Base-by-base conservation (phyloP, 306 rosid species). In the Canavalia gladiata region DNA sequence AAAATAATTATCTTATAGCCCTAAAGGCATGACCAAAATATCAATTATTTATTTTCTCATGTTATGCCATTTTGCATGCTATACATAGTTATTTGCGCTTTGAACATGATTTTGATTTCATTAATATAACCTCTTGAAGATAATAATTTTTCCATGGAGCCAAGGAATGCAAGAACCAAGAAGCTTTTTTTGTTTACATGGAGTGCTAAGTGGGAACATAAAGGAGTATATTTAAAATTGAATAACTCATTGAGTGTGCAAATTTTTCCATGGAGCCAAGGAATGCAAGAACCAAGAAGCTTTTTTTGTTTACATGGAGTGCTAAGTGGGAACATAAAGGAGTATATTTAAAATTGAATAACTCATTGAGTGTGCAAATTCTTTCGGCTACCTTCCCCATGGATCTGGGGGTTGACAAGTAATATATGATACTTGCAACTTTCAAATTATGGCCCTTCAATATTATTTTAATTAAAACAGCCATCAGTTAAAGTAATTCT, bases 401-500 rank as follows among this genome's bases (percentile, higher is more conserved):
- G 66, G 65, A 47, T 69, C 76, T 18, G 41, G 52, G 29, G 52
- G 63, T 76, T 65, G 29, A 57, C 68, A 60, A 41, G 56, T 65
- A 29, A 73, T 74, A 78, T 8, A 18, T 66, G 33, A 68, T 31
- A 68, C 73, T 43, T 11, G 33, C 28, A 60, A 68, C 8, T 68
- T 43, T 39, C 56, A 52, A 51, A 52, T 67, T 33, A 62, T 29
- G 47, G 42, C 11, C 57, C 49, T 64, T 46, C 30, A 2, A 18
- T 71, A 46, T 13, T 60, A 18, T 35, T 34, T 25, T 39, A 39
- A 50, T 41, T 50, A 37, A 81, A 80, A 72, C 33, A 39, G 10
- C 13, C 49, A 75, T 63, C 12, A 52, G 50, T 76, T 47, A 7
- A 43, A 80, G 83, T 52, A 76, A 78, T 62, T 30, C 34, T 30